Evolutionary conservation across 169 alveolate genomes (phyloP).

Genomic region (Plasmodium inui): DNA sequence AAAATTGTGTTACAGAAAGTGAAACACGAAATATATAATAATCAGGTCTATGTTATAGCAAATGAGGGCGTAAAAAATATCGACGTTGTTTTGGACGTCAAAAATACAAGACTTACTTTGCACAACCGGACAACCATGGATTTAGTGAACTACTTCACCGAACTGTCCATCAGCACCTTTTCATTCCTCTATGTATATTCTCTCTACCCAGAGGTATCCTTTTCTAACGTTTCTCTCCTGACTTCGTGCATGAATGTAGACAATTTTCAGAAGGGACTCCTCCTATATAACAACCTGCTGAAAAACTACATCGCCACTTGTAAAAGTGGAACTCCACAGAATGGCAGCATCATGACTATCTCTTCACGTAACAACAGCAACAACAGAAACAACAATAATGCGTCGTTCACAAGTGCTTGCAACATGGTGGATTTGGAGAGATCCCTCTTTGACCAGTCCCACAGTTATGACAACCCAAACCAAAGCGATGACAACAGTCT

Average conservation of each 20-base stretch:
- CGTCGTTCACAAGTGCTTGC: not conserved
- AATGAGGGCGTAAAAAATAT: constrained; percentile 30
- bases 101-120: constrained; percentile 48
- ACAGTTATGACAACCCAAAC: not conserved
- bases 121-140: constrained; percentile 59
- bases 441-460: not conserved
- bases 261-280: constrained; percentile 58
- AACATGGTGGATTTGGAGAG: not conserved
- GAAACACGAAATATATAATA: constrained; percentile 37
- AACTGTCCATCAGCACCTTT: constrained; percentile 13
- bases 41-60: constrained; percentile 62
- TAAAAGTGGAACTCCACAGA: constrained; percentile 24
- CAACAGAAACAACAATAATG: not conserved
- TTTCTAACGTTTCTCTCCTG: not conserved
- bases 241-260: constrained; percentile 54
- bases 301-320: constrained; percentile 20
- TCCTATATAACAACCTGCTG: constrained; percentile 42
- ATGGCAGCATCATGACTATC: too few relatives aligned
- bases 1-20: not conserved
- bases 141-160: constrained; percentile 50
- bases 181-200: constrained; percentile 59
- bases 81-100: constrained; percentile 10
- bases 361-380: not conserved
- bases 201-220: constrained; percentile 25
- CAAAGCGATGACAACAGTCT: not conserved